phyloP scores from a whole-genome alignment of 495 filamentous ascomycete species.

The Melanomma pulvis-pyrius region DNA sequence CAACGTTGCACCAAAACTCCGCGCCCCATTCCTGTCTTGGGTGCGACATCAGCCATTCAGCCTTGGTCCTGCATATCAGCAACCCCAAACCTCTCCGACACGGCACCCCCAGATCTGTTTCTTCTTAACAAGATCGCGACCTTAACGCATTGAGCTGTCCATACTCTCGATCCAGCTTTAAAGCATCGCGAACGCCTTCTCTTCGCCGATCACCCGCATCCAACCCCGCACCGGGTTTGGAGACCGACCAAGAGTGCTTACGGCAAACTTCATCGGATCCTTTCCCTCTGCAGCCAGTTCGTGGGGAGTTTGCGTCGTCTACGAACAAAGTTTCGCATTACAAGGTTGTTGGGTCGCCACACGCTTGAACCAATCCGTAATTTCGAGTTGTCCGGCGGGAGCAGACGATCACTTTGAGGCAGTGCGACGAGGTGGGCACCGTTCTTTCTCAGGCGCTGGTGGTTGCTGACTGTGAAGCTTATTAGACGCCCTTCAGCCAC shows the following conservation, averaged over 20 bases:
- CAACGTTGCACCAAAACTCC: constrained; percentile 38
- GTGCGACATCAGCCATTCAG: constrained; percentile 41
- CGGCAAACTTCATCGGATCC: constrained; percentile 32
- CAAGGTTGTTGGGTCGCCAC: constrained; percentile 12
- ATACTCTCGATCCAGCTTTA: constrained; percentile 26
- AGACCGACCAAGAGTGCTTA: constrained; percentile 32
- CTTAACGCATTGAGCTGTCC: constrained; percentile 33
- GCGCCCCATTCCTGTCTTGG: constrained; percentile 40
- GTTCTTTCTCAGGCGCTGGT: constrained; percentile 12
- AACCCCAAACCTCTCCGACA: constrained; percentile 37
- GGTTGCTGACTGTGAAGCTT: constrained; percentile 36
- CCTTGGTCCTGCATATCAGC: constrained; percentile 40
- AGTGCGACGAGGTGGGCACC: constrained; percentile 25
- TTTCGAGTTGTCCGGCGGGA: constrained; percentile 4
- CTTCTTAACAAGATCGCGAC: constrained; percentile 32
- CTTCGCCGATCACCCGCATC: constrained; percentile 37
- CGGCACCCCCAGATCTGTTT: constrained; percentile 29
- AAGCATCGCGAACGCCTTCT: constrained; percentile 29
- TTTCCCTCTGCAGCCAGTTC: constrained; percentile 28
- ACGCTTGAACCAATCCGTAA: constrained; percentile 16
- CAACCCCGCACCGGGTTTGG: constrained; percentile 38
- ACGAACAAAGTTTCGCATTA: constrained; percentile 8
- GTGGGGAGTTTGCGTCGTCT: constrained; percentile 13
- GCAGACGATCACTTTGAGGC: constrained; percentile 13
- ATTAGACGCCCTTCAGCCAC: constrained; percentile 37